These are phyloP conservation scores for Aspergillus sp. DNA, from an alignment of 2,329 filamentous ascomycete genomes.

Conservation along the genomic window DNA sequence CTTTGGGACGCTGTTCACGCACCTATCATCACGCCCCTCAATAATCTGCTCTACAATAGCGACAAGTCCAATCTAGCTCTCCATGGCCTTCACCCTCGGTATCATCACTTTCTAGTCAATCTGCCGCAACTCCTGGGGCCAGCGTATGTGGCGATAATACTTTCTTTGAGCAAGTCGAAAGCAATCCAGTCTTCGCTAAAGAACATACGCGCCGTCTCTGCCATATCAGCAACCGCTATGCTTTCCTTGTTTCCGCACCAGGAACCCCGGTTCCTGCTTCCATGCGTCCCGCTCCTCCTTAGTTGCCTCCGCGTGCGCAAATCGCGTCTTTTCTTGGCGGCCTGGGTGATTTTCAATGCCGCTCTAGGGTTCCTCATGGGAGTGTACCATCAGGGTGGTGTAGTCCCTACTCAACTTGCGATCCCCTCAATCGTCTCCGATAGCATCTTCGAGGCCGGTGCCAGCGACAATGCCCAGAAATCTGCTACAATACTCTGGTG, in stretches of 20 bases:
- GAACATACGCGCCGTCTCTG: constrained; percentile 46
- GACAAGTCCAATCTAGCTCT: constrained; percentile 68
- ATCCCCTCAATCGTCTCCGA: constrained; percentile 43
- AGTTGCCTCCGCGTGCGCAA: constrained; percentile 49
- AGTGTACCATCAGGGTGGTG: constrained; percentile 56
- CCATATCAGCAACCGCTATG: constrained; percentile 46
- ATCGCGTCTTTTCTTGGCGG: constrained; percentile 43
- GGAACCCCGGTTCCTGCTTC: constrained; percentile 56
- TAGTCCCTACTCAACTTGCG: constrained; percentile 52
- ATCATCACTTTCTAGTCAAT: constrained; percentile 73
- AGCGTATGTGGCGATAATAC: constrained; percentile 57
- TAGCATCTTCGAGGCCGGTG: constrained; percentile 22
- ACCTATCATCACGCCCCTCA: constrained; percentile 74
- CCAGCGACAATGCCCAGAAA: constrained; percentile 8
- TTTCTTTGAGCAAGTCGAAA: constrained; percentile 51
- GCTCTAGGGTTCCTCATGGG: constrained; percentile 54
- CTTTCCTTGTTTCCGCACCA: constrained; percentile 54
- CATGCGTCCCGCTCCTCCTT: constrained; percentile 54
- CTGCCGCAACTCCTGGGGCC: constrained; percentile 73
- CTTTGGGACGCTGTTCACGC: constrained; percentile 47
- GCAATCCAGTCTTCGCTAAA: constrained; percentile 35
- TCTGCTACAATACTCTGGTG: constrained; percentile 53
- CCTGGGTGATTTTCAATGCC: constrained; percentile 54
- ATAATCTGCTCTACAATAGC: constrained; percentile 77
- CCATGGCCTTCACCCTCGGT: constrained; percentile 77